Base-by-base conservation (phyloP, 1,284 basidiomycete genomes). In the Anthracocystis walkeri region DNA sequence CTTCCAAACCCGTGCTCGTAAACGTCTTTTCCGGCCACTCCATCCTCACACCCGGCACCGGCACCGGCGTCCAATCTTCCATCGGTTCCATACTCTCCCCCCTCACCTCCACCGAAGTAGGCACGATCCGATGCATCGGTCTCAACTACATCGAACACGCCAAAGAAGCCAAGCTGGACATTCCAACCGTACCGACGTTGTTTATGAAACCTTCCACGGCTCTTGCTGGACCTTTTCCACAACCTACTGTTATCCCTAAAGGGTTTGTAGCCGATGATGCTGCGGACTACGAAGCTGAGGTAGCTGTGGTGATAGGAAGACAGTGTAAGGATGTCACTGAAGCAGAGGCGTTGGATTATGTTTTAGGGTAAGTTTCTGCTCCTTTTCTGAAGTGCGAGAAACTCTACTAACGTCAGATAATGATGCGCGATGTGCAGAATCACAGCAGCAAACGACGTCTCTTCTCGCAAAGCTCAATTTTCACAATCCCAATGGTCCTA, bases 271-370 rank as follows among this genome's bases (percentile, higher is more conserved):
- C 91, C 77, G 93, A 93, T 25, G 88, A 90, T 2, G 88, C 91
- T 23, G 90, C 92, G 0, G 94, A 97, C 85, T 96, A 94, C 81
- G 94, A 97, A 83, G 91, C 93, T 51, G 94, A 97, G 80, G 87
- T 97, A 14, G 92, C 90, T 40, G 89, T 95, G 71, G 91, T 96
- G 63, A 92, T 96, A 49, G 93, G 92, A 20, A 92, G 91, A 79
- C 84, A 89, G 0, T 91, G 91, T 51, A 92, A 91, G 86, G 87
- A 95, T 79, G 92, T 95, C 8, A 87, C 88, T 0, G 91, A 92
- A 77, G 88, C 87, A 0, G 89, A 94, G 4, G 93, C 93, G 0
- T 86, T 94, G 54, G 90, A 93, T 79, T 93, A 93, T 76, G 90
- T 95, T 4, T 88, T 93, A 0, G 69, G 85, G 46, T 48, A 29